Conservation (phyloP, 208 protist genomes). For the Entamoeba dispar region DNA sequence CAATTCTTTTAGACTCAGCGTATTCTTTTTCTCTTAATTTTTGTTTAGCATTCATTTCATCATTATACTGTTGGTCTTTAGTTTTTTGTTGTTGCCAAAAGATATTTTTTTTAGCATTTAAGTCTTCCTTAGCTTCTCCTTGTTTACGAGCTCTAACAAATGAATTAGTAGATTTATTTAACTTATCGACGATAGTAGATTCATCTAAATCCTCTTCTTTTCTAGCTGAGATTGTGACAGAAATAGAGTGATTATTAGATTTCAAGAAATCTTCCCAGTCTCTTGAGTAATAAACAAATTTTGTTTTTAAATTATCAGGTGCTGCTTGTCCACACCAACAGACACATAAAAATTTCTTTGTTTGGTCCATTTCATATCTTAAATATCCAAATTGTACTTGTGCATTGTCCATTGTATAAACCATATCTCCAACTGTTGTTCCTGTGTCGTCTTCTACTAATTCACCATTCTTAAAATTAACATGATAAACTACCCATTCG, state of each 20-base stretch:
- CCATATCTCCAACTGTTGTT: neutral
- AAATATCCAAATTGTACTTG: neutral
- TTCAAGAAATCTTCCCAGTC: neutral
- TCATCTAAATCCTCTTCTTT: neutral
- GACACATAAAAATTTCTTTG: neutral
- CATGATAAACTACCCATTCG: neutral
- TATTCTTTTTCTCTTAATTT: neutral
- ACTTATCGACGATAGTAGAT: neutral
- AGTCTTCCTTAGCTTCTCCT: neutral
- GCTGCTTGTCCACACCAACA: neutral
- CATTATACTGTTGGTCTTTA: neutral
- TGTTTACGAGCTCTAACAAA: neutral
- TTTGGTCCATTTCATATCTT: neutral
- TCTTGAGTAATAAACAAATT: neutral
- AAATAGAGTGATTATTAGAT: neutral
- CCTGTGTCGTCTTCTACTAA: neutral
- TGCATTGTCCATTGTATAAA: neutral
- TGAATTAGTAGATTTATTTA: neutral
- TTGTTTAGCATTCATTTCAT: neutral
- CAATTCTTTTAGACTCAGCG: neutral
- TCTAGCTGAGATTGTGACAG: neutral
- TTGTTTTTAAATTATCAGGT: neutral
- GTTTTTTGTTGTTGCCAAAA: neutral
- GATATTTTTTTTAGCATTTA: neutral
- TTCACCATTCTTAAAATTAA: neutral